phyloP scores from a whole-genome alignment of 495 filamentous ascomycete genomes.

The Xylaria venustula region DNA sequence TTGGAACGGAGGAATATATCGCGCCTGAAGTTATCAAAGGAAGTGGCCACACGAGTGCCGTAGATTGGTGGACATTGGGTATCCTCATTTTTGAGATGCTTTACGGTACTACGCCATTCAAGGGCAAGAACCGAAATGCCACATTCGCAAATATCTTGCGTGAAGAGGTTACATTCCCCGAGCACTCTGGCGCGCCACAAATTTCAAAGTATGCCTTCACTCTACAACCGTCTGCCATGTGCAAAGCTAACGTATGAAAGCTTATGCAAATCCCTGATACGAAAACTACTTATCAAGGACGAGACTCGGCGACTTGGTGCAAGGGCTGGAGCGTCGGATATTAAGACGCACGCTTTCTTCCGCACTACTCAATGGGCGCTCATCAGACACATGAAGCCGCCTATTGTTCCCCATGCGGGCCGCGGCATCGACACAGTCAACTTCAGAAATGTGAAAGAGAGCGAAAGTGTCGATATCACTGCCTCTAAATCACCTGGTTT shows the following conservation, averaged over 20 bases:
- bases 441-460: constrained; percentile 97
- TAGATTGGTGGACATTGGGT: constrained; percentile 98
- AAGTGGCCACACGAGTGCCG: constrained; percentile 95
- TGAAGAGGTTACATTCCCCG: constrained; percentile 93
- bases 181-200: constrained; percentile 77
- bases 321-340: constrained; percentile 91
- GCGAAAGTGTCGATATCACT: constrained; percentile 89
- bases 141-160: constrained; percentile 97
- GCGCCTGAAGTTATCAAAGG: constrained; percentile 98
- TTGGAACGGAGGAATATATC: constrained; percentile 98
- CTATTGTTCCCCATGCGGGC: constrained; percentile 92
- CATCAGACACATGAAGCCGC: constrained; percentile 96
- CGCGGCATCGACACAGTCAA: constrained; percentile 91
- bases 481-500: constrained; percentile 49
- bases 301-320: constrained; percentile 93
- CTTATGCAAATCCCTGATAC: constrained; percentile 93
- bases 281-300: constrained; percentile 96
- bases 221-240: constrained; percentile 1
- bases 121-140: constrained; percentile 97
- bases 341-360: constrained; percentile 97
- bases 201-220: constrained; percentile 76
- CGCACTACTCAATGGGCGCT: constrained; percentile 93
- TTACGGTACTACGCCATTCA: constrained; percentile 98
- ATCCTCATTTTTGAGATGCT: constrained; percentile 99
- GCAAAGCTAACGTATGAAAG: constrained; percentile 43